phyloP scores from a whole-genome alignment of 2,329 filamentous ascomycete genomes.

The Alternaria solani region DNA sequence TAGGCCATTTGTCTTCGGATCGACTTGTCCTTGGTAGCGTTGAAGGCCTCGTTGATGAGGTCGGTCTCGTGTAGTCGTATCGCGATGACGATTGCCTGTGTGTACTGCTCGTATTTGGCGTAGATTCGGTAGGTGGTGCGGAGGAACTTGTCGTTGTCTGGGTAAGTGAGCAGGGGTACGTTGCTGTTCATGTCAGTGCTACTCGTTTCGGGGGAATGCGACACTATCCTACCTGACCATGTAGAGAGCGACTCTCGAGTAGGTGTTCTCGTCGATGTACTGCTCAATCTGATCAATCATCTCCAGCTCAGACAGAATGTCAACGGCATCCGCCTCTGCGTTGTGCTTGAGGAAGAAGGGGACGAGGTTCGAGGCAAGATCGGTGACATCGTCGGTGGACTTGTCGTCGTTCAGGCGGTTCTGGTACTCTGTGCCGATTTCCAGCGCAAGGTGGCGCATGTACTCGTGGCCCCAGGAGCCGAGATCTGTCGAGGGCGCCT shows the following conservation, averaged over 20 bases:
- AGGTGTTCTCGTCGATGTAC: slow-evolving; percentile 93
- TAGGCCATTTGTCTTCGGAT: slow-evolving; percentile 95
- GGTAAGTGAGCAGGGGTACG: slow-evolving; percentile 96
- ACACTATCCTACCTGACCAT: slow-evolving; percentile 75
- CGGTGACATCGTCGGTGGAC: slow-evolving; percentile 80
- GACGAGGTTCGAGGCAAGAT: slow-evolving; percentile 83
- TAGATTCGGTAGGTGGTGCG: slow-evolving; percentile 94
- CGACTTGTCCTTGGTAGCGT: slow-evolving; percentile 78
- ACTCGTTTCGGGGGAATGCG: neutral
- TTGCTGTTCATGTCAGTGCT: slow-evolving; percentile 65
- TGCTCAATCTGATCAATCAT: slow-evolving; percentile 92
- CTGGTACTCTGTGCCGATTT: slow-evolving; percentile 94
- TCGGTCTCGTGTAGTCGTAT: slow-evolving; percentile 90
- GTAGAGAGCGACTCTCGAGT: slow-evolving; percentile 90
- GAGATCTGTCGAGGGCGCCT: slow-evolving; percentile 90
- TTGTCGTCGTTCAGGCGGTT: slow-evolving; percentile 87
- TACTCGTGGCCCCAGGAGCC: slow-evolving; percentile 99
- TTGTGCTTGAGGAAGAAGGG: slow-evolving; percentile 97
- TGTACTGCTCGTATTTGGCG: slow-evolving; percentile 88
- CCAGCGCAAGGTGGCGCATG: slow-evolving; percentile 90
- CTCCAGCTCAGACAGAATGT: slow-evolving; percentile 95
- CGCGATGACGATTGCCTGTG: slow-evolving; percentile 91
- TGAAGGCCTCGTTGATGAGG: slow-evolving; percentile 83
- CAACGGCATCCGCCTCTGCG: slow-evolving; percentile 96
- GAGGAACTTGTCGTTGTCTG: slow-evolving; percentile 95